Conservation (phyloP, 2,329 filamentous ascomycete species). For the Clonostachys byssicola region DNA sequence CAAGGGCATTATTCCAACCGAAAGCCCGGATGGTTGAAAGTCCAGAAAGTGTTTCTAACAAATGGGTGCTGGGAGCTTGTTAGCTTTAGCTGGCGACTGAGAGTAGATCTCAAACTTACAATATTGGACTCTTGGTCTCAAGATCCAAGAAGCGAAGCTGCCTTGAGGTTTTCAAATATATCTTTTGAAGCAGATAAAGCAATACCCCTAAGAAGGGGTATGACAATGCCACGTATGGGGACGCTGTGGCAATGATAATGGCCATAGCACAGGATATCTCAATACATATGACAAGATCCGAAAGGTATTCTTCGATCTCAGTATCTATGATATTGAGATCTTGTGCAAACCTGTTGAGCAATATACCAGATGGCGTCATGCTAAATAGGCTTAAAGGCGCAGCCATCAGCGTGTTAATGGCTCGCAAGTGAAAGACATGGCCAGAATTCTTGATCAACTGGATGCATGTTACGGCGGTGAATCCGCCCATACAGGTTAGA, state of each 20-base stretch:
- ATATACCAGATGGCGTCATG: slow-evolving; percentile 30
- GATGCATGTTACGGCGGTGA: slow-evolving; percentile 11
- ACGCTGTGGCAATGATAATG: slow-evolving; percentile 14
- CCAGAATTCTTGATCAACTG: slow-evolving; percentile 21
- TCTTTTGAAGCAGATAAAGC: slow-evolving; percentile 46
- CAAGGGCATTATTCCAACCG: slow-evolving; percentile 39
- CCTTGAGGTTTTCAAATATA: slow-evolving; percentile 56
- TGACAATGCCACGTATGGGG: slow-evolving; percentile 37
- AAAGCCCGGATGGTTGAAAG: slow-evolving; percentile 51
- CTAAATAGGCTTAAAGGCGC: slow-evolving; percentile 37
- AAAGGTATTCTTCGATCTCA: slow-evolving; percentile 8
- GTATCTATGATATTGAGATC: slow-evolving; percentile 35
- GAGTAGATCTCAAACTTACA: slow-evolving; percentile 23
- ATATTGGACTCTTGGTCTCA: slow-evolving; percentile 56
- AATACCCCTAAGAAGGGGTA: slow-evolving; percentile 42
- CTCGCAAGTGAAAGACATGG: slow-evolving; percentile 20
- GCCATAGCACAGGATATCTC: too few species aligned
- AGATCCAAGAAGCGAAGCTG: slow-evolving; percentile 58
- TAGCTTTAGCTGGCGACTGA: not conserved
- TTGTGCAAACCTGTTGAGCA: slow-evolving; percentile 39
- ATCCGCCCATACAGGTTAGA: slow-evolving; percentile 9
- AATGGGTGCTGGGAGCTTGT: slow-evolving; percentile 29
- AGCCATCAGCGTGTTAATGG: slow-evolving; percentile 23
- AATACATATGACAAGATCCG: too few species aligned
- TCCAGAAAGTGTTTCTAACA: slow-evolving; percentile 48